These are phyloP conservation scores for Cyberlindnera misumaiensis DNA, from an alignment of 805 yeast genomes.

Conservation along the genomic window DNA sequence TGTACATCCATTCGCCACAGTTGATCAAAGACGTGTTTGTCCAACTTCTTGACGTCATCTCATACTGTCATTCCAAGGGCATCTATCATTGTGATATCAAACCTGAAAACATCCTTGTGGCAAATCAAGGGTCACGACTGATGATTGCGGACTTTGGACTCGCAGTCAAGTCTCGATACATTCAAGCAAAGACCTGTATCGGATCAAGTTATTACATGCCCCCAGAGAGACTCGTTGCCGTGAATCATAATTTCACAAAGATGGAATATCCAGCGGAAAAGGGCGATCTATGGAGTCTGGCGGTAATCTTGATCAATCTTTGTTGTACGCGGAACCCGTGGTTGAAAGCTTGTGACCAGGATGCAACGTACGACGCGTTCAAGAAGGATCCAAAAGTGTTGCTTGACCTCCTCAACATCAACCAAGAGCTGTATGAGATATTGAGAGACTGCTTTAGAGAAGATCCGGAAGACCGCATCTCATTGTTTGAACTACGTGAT, in stretches of 20 bases:
- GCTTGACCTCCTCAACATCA: slow-evolving; percentile 64
- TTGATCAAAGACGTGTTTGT: slow-evolving; percentile 51
- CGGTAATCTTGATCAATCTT: slow-evolving; percentile 72
- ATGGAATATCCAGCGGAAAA: slow-evolving; percentile 54
- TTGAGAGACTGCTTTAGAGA: slow-evolving; percentile 29
- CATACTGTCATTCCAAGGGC: slow-evolving; percentile 75
- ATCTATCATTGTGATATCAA: slow-evolving; percentile 91
- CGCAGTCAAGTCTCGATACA: slow-evolving; percentile 52
- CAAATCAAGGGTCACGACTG: slow-evolving; percentile 45
- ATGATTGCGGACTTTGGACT: slow-evolving; percentile 86
- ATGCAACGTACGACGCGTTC: slow-evolving; percentile 60
- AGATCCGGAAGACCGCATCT: slow-evolving; percentile 29
- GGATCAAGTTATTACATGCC: slow-evolving; percentile 93
- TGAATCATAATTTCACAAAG: slow-evolving; percentile 23
- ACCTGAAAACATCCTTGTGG: slow-evolving; percentile 86
- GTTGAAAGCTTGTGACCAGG: slow-evolving; percentile 68
- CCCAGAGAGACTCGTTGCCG: slow-evolving; percentile 62
- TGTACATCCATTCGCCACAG: slow-evolving; percentile 40
- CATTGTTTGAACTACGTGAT: slow-evolving; percentile 16
- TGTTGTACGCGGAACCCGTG: slow-evolving; percentile 86
- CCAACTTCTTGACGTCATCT: slow-evolving; percentile 78
- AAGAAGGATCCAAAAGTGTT: slow-evolving; percentile 49
- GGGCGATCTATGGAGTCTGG: slow-evolving; percentile 86
- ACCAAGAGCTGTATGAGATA: slow-evolving; percentile 50
- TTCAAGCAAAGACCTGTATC: slow-evolving; percentile 68